Evolutionary conservation across 805 yeast species (phyloP), one percentile per base, ranked within the genome.

Genomic region (Spathaspora girioi): DNA sequence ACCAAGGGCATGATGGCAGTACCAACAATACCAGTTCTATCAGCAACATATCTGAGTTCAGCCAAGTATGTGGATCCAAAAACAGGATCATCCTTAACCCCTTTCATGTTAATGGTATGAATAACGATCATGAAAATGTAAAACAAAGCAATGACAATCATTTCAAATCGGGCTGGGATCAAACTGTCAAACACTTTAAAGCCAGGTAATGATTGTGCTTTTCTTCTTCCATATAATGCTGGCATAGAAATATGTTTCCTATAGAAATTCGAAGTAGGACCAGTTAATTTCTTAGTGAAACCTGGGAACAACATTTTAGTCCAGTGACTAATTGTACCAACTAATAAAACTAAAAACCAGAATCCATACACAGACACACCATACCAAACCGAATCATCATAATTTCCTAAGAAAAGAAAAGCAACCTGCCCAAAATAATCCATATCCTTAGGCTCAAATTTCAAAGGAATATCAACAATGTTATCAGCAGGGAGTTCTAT

Each of bases 1-100:
- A 82, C 55, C 45, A 82, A 62, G 2, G 89, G 89, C 66, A 67
- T 76, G 65, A 60, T 56, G 14, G 75, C 71, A 3, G 75, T 63
- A 8, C 59, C 66, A 46, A 81, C 61, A 32, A 83, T 73, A 2
- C 83, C 87, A 1, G 83, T 59, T 58, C 89, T 70, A 56, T 81
- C 81, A 38, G 79, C 82, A 48, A 65, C 54, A 49, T 72, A 76
- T 38, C 71, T 57, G 41, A 59, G 47, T 20, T 65, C 50, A 0
- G 71, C 71, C 5, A 15, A 26, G 3, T 45, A 29, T 19, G 49
- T 55, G n/a, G 50, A 27, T 4, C 18, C 45, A 49, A 61, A 70
- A 2, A 66, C 41, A 3, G 74, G 70, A 50, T 70, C 72, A 5
- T 55, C 56, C 6, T 51, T 18, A 14, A 49, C 42, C 6, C 11